Base-by-base conservation (phyloP, 2,329 filamentous ascomycete genomes). In the Hypoxylon sp. region DNA sequence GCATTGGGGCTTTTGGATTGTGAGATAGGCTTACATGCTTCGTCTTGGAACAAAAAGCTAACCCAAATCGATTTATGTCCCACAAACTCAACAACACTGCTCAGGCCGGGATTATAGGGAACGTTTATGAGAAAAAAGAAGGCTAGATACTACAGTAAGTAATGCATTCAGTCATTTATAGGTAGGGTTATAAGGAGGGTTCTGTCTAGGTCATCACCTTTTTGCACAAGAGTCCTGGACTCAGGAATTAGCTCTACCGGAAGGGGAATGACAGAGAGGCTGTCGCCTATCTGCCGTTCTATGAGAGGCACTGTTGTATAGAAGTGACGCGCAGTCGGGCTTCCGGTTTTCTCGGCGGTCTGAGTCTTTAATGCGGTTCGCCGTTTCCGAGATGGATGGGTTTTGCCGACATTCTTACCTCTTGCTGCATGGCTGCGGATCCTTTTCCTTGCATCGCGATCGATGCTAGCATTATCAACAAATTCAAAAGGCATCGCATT, bases 361-460 rank as follows among this genome's bases (percentile, higher is more conserved):
- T 19, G 5, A 26, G 23, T 15, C n/a, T 29, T 29, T 11, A 13
- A 17, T 15, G 23, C 11, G 11, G 36, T 23, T 40, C 36, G 23
- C 26, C 36, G 26, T 15, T 23, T 25, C 23, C 36, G 36, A 12
- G 36, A 40, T 27, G 36, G 36, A 11, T 40, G 36, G 8, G 15
- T 40, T 40, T 40, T 40, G 5, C 36, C 36, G 23, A 40, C 36
- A 40, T 40, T 40, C 15, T 25, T 21, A 9, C 36, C 36, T 15
- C 19, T 40, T 15, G 36, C 36, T 11, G 36, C 36, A 4, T 44
- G 30, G n/a, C 30, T 35, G 7, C 19, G 44, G 17, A 40, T 38
- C 13, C 15, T 7, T 25, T 26, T 23, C 23, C 9, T 47, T n/a
- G 34, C 29, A 26, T 25, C 12, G 13, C 13, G 35, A 38, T 34